phyloP scores from a whole-genome alignment of 352 stramenopile genomes.

The Saprolegnia diclina region DNA sequence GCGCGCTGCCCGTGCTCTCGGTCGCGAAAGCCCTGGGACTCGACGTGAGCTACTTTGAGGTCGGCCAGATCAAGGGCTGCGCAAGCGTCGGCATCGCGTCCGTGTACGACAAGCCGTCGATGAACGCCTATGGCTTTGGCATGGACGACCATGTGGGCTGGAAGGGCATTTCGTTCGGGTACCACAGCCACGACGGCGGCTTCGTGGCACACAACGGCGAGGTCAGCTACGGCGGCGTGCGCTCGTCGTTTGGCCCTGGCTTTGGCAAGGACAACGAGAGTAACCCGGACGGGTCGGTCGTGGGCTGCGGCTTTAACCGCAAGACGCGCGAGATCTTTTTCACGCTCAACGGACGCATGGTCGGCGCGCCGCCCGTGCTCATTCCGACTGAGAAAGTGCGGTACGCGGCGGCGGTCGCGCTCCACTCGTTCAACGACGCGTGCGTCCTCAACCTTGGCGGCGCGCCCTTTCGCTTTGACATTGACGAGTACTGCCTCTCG shows the following conservation, averaged over 20 bases:
- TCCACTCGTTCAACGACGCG: conserved; percentile 68
- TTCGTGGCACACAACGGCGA: conserved; percentile 78
- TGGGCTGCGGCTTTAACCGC: conserved; percentile 73
- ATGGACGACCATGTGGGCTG: conserved; percentile 78
- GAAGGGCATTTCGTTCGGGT: conserved; percentile 74
- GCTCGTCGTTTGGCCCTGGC: conserved; percentile 58
- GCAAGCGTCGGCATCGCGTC: conserved; percentile 73
- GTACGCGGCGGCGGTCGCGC: conserved; percentile 69
- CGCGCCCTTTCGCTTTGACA: conserved; percentile 70
- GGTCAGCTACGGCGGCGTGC: conserved; percentile 60
- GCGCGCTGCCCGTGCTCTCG: conserved; percentile 45
- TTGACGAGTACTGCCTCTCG: conserved; percentile 74
- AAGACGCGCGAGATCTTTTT: conserved; percentile 61
- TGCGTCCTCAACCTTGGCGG: conserved; percentile 65
- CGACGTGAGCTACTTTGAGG: conserved; percentile 71
- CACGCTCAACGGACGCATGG: conserved; percentile 65
- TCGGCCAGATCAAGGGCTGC: conserved; percentile 51
- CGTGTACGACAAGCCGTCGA: conserved; percentile 46
- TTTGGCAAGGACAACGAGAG: conserved; percentile 44
- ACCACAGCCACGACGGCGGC: conserved; percentile 81
- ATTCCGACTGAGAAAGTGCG: conserved; percentile 39
- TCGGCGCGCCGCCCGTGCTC: conserved; percentile 41
- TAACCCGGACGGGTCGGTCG: conserved; percentile 29
- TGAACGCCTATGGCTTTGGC: conserved; percentile 69
- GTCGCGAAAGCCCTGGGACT: conserved; percentile 51